Percentiles rank a stretch among this genome's conserved stretches.
phyloP scores from a whole-genome alignment of 2,329 filamentous ascomycete species.

The Cladorrhinum sp. region DNA sequence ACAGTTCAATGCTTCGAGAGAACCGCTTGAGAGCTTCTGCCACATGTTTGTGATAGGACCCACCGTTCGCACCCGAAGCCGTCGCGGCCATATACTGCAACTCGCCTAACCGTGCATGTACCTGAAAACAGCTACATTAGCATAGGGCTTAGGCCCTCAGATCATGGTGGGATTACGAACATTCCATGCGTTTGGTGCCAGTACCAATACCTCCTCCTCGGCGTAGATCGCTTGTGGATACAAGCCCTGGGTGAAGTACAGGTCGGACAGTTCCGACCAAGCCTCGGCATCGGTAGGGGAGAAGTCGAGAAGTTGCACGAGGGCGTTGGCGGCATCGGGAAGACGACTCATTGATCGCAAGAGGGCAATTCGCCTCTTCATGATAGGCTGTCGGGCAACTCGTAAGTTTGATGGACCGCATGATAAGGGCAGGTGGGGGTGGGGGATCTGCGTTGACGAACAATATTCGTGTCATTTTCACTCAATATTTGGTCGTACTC shows the following conservation, averaged over 20 bases:
- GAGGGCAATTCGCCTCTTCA: conserved; percentile 80
- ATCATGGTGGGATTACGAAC: conserved; percentile 47
- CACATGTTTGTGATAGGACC: conserved; percentile 51
- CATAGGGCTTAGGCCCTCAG: conserved; percentile 19
- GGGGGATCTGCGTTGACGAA: conserved; percentile 42
- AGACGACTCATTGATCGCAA: conserved; percentile 69
- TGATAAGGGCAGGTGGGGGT: background rate
- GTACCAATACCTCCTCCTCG: conserved; percentile 83
- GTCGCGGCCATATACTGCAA: conserved; percentile 68
- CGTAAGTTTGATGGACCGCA: conserved; percentile 27
- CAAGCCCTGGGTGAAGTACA: conserved; percentile 77
- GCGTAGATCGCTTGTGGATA: conserved; percentile 83
- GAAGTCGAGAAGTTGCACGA: conserved; percentile 74
- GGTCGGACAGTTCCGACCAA: conserved; percentile 86
- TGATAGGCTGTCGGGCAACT: conserved; percentile 61
- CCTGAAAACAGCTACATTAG: conserved; percentile 47
- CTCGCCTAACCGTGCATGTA: conserved; percentile 85
- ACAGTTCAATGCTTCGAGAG: conserved; percentile 87
- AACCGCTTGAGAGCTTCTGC: conserved; percentile 79
- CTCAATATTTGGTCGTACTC: conserved; percentile 75
- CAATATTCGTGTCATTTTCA: conserved; percentile 75
- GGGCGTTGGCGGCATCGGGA: conserved; percentile 68
- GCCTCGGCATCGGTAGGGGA: conserved; percentile 88
- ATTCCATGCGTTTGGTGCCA: conserved; percentile 93
- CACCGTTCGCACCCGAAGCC: conserved; percentile 36